Base-by-base conservation (phyloP, 2,329 filamentous ascomycete species). In the Monilinia laxa region DNA sequence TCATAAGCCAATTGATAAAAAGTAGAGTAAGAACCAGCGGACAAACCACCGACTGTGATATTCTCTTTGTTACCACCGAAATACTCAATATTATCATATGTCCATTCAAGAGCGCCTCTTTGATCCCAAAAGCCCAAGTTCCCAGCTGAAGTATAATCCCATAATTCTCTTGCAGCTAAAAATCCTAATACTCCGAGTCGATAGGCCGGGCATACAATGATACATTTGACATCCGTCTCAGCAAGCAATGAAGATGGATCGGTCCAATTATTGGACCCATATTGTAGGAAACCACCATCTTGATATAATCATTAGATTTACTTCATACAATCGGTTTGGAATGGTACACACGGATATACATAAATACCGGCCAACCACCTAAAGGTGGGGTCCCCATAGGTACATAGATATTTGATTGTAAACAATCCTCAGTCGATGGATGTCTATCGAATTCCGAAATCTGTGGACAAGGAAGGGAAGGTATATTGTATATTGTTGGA, bases 71-170 rank as follows among this genome's bases (percentile, higher is more conserved):
- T 82, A 1, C 86, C 87, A 0, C 90, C 90, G 80, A 7, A 91
- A 81, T 6, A 90, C 90, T 7, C 90, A 75, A 74, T 93, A 74
- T 87, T 88, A 45, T 81, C 77, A 67, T 80, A 79, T 51, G 88
- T 81, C 87, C 87, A 89, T 66, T 80, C 77, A 31, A 89, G 78
- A 18, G 84, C 80, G n/a, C 82, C 72, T 68, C 83, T 80, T 76
- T 89, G 86, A 72, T 90, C 87, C 69, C 81, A 79, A 62, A 89
- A 76, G 1, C 88, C 88, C 3, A 69, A 57, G 45, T 71, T 71
- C 83, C 4, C 74, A 11, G 53, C 56, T 25, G 55, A 65, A 14
- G 55, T 64, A 5, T 64, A 45, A n/a, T 57, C 40, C 28, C 38
- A 45, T 2, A 67, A 38, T 10, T 60, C 65, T 4, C 42, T 54